phyloP scores from a whole-genome alignment of 805 yeast species.

The Pichia thaimueangensis region DNA sequence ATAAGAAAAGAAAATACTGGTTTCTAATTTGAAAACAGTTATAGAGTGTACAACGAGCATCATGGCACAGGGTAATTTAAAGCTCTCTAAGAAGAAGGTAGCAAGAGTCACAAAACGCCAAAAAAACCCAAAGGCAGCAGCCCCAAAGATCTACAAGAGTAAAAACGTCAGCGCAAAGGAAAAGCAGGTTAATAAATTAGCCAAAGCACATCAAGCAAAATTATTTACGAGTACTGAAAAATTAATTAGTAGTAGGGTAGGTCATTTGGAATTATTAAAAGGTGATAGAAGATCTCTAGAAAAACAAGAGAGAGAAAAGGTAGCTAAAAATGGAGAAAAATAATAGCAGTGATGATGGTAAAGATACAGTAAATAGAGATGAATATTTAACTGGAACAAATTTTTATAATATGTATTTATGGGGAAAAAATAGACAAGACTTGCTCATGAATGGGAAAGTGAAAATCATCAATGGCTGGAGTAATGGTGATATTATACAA shows the following conservation, averaged over 20 bases:
- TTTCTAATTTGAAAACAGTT: too few relatives aligned
- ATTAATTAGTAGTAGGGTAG: slow-evolving; percentile 81
- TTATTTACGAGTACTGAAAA: slow-evolving; percentile 55
- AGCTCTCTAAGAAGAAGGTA: slow-evolving; percentile 41
- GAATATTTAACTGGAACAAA: too few relatives aligned
- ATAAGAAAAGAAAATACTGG: too few relatives aligned
- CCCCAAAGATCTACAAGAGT: slow-evolving; percentile 67
- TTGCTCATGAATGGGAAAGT: too few relatives aligned
- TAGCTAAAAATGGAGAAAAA: slow-evolving; percentile 30
- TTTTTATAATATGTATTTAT: too few relatives aligned
- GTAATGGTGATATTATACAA: background rate
- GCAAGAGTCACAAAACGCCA: slow-evolving; percentile 62
- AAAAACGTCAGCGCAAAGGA: slow-evolving; percentile 49
- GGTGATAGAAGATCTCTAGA: slow-evolving; percentile 86
- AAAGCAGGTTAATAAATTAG: slow-evolving; percentile 42
- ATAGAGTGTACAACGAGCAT: too few relatives aligned
- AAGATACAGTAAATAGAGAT: too few relatives aligned
- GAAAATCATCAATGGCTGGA: slow-evolving; percentile 3
- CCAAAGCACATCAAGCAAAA: slow-evolving; percentile 41
- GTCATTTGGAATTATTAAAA: slow-evolving; percentile 84
- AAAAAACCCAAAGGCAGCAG: slow-evolving; percentile 58
- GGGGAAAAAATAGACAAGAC: too few relatives aligned
- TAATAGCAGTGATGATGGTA: background rate
- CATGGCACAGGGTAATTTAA: slow-evolving; percentile 78
- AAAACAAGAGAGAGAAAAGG: slow-evolving; percentile 34